These are phyloP conservation scores for Ophiocordyceps australis DNA, from an alignment of 2,329 filamentous ascomycete genomes.

Conservation along the genomic window DNA sequence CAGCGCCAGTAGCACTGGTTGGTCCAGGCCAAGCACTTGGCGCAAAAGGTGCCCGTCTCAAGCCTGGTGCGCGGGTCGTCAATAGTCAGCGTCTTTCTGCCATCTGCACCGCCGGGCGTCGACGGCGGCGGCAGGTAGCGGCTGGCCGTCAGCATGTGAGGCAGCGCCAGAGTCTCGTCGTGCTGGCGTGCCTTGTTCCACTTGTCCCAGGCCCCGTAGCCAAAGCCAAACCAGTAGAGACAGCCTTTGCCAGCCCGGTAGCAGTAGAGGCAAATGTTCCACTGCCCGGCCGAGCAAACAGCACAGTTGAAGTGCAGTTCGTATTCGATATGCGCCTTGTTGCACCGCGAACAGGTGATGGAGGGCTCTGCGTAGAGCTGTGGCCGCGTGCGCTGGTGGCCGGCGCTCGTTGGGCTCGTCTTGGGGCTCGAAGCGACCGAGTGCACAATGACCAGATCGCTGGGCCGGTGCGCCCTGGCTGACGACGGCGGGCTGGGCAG, in stretches of 20 bases:
- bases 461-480: constrained; percentile 14
- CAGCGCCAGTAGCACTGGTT: constrained; percentile 88
- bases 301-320: constrained; percentile 72
- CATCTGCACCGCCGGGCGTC: constrained; percentile 31
- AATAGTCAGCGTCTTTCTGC: constrained; percentile 38
- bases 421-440: constrained; percentile 13
- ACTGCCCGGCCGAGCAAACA: constrained; percentile 50
- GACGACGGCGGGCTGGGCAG: constrained; percentile 7
- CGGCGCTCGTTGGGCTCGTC: constrained; percentile 12
- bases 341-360: constrained; percentile 56
- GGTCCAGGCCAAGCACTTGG: constrained; percentile 51
- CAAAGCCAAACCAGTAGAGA: constrained; percentile 77
- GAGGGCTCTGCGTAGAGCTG: constrained; percentile 50
- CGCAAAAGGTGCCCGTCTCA: constrained; percentile 72
- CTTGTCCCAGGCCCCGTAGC: constrained; percentile 46
- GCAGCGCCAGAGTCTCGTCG: constrained; percentile 22
- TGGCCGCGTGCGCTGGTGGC: constrained; percentile 22
- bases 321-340: constrained; percentile 59
- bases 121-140: constrained; percentile 34
- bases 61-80: constrained; percentile 51
- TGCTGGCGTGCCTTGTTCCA: constrained; percentile 37
- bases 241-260: constrained; percentile 66
- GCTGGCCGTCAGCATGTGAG: constrained; percentile 39
- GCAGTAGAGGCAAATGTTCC: constrained; percentile 66
- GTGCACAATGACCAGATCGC: constrained; percentile 19